Percentiles rank a stretch among this genome's conserved stretches.
Conservation (phyloP, 2,329 filamentous ascomycete species). For the Raffaelea deltoideospora region DNA sequence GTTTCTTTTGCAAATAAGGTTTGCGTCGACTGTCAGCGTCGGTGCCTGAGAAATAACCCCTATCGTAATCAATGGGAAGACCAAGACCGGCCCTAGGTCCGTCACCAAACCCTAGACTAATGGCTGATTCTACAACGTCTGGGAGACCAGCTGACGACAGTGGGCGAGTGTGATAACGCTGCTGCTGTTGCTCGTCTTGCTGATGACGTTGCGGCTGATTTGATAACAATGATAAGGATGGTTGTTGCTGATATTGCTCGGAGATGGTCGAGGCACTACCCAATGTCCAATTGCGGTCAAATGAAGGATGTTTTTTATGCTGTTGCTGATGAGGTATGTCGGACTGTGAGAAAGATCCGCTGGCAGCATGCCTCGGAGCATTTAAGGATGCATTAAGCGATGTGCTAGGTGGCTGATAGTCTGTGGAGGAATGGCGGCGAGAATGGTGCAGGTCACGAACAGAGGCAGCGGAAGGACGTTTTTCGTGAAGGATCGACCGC, state of each 20-base stretch:
- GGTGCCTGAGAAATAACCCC: conserved; percentile 85
- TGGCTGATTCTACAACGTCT: conserved; percentile 25
- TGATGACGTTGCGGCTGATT: neutral
- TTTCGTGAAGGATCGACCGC: conserved; percentile 25
- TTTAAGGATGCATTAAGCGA: conserved; percentile 14
- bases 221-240: neutral
- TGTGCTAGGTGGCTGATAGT: conserved; percentile 38
- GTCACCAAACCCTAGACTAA: conserved; percentile 17
- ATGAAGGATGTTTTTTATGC: conserved; percentile 49
- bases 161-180: conserved; percentile 20
- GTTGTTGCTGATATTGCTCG: neutral
- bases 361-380: conserved; percentile 27
- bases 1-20: conserved; percentile 67
- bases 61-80: conserved; percentile 51
- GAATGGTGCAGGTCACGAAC: conserved; percentile 72
- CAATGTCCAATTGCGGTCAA: conserved; percentile 56
- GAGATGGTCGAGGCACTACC: conserved; percentile 30
- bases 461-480: conserved; percentile 64
- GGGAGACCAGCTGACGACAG: conserved; percentile 37
- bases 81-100: neutral
- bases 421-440: conserved; percentile 75
- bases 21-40: conserved; percentile 58
- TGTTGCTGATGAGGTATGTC: conserved; percentile 13
- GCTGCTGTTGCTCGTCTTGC: neutral
- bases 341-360: conserved; percentile 25